phyloP scores from a whole-genome alignment of 192 early-diverging fungal species.

The Backusella australiensis region DNA sequence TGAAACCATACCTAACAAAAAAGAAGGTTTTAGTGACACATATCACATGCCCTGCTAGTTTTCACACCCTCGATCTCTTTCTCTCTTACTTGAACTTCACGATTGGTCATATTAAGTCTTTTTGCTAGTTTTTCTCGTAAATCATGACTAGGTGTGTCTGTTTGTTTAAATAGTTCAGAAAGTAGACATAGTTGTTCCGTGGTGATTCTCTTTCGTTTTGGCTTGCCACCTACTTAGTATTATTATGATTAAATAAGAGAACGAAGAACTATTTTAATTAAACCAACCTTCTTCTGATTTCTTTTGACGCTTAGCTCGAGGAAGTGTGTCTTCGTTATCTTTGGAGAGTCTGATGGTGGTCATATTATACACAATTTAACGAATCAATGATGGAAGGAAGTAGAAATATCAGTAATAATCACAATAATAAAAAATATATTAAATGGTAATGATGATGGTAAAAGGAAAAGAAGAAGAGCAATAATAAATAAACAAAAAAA shows the following conservation, averaged over 20 bases:
- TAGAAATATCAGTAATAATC: not conserved
- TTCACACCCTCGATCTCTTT: not conserved
- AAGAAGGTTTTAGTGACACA: constrained; percentile 7
- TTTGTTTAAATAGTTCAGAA: constrained; percentile 65
- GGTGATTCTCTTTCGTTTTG: constrained; percentile 76
- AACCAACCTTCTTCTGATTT: constrained; percentile 5
- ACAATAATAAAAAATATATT: not conserved
- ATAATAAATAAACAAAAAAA: not conserved
- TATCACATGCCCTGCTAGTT: constrained; percentile 20
- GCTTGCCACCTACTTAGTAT: constrained; percentile 36
- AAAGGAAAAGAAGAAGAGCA: not conserved
- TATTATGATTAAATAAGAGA: not conserved
- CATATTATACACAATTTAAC: not conserved
- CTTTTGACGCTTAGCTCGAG: constrained; percentile 9
- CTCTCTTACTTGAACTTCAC: constrained; percentile 68
- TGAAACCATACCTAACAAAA: constrained; percentile 75
- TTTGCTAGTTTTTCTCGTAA: constrained; percentile 71
- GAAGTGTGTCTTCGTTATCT: not conserved
- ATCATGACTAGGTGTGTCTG: constrained; percentile 77
- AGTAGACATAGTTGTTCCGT: constrained; percentile 70
- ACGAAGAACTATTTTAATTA: not conserved
- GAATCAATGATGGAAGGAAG: not conserved
- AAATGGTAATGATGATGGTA: not conserved
- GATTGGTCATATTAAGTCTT: constrained; percentile 73
- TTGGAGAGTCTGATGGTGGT: not conserved